Evolutionary conservation across 83 land plant genomes (phyloP).

Genomic region (Picea engelmannii): DNA sequence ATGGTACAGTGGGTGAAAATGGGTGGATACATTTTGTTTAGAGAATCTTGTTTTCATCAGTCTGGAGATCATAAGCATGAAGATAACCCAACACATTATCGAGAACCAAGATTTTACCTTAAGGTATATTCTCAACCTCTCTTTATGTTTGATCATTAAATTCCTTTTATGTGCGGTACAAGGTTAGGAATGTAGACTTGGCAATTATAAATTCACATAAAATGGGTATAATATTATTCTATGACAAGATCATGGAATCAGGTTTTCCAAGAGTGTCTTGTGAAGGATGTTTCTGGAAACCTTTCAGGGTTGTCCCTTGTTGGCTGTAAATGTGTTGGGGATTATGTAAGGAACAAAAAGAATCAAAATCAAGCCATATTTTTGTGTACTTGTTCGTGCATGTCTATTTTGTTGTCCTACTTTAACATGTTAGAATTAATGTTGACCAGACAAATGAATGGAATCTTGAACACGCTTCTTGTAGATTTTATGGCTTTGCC

Average conservation of each 20-base stretch:
- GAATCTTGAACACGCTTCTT: no score
- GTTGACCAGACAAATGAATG: no score
- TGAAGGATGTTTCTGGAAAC: slow-evolving; percentile 34
- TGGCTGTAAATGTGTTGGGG: slow-evolving; percentile 44
- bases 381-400: background rate
- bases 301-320: slow-evolving; percentile 21
- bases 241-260: no score
- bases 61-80: slow-evolving; percentile 56
- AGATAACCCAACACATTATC: slow-evolving; percentile 53
- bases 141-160: background rate
- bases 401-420: no score
- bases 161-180: no score
- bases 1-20: slow-evolving; percentile 13
- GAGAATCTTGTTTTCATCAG: slow-evolving; percentile 59
- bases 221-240: no score
- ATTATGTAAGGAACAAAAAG: slow-evolving; percentile 43
- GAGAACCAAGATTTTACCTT: slow-evolving; percentile 43
- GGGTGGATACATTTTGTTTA: slow-evolving; percentile 34
- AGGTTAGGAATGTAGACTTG: no score
- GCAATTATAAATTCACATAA: no score
- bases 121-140: slow-evolving; percentile 23
- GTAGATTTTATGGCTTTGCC: no score
- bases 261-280: slow-evolving; percentile 23
- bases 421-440: no score
- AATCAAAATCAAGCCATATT: slow-evolving; percentile 43